phyloP scores from a whole-genome alignment of 345 rosid species.

The Linum lewisii region DNA sequence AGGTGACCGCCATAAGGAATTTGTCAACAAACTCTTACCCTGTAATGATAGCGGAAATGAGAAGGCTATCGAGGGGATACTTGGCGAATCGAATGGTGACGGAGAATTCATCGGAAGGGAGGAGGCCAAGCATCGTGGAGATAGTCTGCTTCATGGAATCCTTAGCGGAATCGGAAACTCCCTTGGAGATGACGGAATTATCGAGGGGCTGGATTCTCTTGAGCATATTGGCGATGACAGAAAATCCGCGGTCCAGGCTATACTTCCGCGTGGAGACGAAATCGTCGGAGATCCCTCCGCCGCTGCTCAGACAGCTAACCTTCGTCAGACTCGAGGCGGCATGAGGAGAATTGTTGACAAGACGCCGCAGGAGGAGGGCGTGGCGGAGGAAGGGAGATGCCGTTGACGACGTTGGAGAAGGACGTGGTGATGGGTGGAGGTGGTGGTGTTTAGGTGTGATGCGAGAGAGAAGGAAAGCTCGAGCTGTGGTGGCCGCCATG shows the following conservation, averaged over 20 bases:
- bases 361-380: conserved; percentile 17
- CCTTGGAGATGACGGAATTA: conserved; percentile 60
- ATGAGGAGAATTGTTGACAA: conserved; percentile 14
- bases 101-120: conserved; percentile 74
- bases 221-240: conserved; percentile 73
- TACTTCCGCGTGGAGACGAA: conserved; percentile 72
- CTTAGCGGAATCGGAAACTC: conserved; percentile 74
- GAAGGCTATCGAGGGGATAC: conserved; percentile 58
- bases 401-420: conserved; percentile 11
- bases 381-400: conserved; percentile 12
- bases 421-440: too few species aligned
- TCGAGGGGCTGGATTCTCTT: conserved; percentile 74
- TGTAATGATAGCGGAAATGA: conserved; percentile 69
- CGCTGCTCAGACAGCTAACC: conserved; percentile 53
- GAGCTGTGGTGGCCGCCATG: conserved; percentile 67
- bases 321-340: conserved; percentile 10
- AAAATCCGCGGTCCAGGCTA: conserved; percentile 54
- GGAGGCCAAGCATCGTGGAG: conserved; percentile 81
- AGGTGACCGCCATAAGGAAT: too few species aligned
- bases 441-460: conserved; percentile 20
- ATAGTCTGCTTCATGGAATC: conserved; percentile 92
- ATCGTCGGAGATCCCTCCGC: conserved; percentile 49
- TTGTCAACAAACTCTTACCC: too few species aligned
- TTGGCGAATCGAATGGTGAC: conserved; percentile 48
- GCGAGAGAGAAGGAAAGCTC: conserved; percentile 43